Percentiles rank a stretch among this genome's conserved stretches.
phyloP scores from a whole-genome alignment of 768 basidiomycete species.

The Lenzites betulinus region DNA sequence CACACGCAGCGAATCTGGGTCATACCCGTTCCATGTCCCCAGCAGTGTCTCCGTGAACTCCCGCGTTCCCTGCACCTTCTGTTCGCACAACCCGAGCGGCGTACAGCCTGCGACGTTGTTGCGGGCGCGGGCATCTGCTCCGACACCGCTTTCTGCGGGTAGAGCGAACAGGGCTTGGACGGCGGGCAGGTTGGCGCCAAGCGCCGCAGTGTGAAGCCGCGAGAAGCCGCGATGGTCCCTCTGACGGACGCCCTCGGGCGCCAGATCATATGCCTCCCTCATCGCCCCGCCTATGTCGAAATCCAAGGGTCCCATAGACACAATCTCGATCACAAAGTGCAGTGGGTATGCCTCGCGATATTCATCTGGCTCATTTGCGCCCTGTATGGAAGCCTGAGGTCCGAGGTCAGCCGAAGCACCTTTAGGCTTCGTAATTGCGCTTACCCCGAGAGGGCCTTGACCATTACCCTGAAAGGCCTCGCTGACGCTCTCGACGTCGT shows the following conservation, averaged over 20 bases:
- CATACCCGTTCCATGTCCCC: not conserved
- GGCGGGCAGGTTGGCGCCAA: not conserved
- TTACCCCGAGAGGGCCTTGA: not conserved
- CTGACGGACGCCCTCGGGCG: not conserved
- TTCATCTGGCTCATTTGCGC: not conserved
- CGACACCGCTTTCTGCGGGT: not conserved
- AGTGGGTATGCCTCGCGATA: conserved; percentile 14
- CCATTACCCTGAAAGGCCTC: not conserved
- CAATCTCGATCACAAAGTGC: conserved; percentile 6
- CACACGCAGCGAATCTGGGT: not conserved
- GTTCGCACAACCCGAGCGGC: conserved; percentile 15
- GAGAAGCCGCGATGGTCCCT: conserved; percentile 14
- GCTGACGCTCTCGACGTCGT: conserved; percentile 12
- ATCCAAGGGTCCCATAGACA: not conserved
- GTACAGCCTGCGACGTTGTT: conserved; percentile 14
- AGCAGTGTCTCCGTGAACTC: conserved; percentile 1
- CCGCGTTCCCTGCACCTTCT: conserved; percentile 1
- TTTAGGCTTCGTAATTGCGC: no score
- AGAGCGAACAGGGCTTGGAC: conserved; percentile 7
- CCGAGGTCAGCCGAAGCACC: no score
- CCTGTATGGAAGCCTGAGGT: not conserved
- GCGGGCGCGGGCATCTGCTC: not conserved
- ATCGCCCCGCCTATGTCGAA: not conserved
- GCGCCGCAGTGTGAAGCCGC: no score
- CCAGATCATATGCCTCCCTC: not conserved